Base-by-base conservation (phyloP, 371 early-diverging fungal species). In the Synchytrium microbalum region DNA sequence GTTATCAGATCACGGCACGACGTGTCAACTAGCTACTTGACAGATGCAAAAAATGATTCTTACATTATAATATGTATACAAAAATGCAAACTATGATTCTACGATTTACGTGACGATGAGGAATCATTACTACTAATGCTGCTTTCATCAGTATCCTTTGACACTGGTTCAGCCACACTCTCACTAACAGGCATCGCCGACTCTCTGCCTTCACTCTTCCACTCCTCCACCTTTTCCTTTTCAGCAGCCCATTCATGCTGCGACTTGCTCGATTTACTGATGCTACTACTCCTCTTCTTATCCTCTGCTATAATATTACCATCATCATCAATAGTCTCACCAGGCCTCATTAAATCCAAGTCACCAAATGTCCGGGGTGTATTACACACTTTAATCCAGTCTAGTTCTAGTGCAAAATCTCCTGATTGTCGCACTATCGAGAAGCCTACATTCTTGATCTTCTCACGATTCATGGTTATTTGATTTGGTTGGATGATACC, bases 361-460 rank as follows among this genome's bases (percentile, higher is more conserved):
- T 90, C 88, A 10, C 89, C 91, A 51, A 85, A 77, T 10, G 91
- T 88, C 24, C 75, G 65, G 13, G 82, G 81, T 3, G 86, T 84
- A 66, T 93, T 93, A 68, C 87, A 79, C 0, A 88, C 88, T 67
- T 90, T 89, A 60, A 96, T 91, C 84, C 89, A 91, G 54, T 91
- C 93, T 54, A 96, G 71, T 70, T 94, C 91, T n/a, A 96, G 73
- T 5, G 74, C 69, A 67, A 94, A 96, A 23, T 91, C 90, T 0
- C 96, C 96, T 32, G 88, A 84, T 63, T 85, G 84, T 24, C 88
- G 80, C 60, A 89, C 83, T 8, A 93, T 65, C 13, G 92, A 91
- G 33, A 96, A 81, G 5, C 96, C 96, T 14, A 96, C 86, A 0
- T 90, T 90, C 71, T 89, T 88, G 65, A 96, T 84, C 63, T 84